These are phyloP conservation scores for Cryptosporidium parvum DNA, from an alignment of 169 alveolate genomes.

Conservation along the genomic window DNA sequence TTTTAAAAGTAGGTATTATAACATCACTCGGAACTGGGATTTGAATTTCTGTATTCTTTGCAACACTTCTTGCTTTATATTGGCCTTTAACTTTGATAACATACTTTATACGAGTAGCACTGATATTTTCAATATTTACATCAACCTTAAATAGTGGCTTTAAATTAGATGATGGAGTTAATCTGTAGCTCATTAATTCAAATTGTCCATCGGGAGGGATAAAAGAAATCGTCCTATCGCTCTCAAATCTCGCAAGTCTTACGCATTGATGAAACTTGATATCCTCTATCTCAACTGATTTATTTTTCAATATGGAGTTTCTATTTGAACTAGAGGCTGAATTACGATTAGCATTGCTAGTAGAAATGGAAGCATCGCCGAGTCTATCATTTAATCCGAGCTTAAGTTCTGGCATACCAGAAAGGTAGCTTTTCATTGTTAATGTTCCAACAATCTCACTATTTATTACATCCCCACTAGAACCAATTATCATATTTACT, in stretches of 20 bases:
- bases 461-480: slow-evolving; percentile 89
- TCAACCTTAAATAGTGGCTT: slow-evolving; percentile 98
- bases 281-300: slow-evolving; percentile 98
- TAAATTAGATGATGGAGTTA: slow-evolving; percentile 87
- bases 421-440: slow-evolving; percentile 94
- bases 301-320: slow-evolving; percentile 77
- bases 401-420: slow-evolving; percentile 99
- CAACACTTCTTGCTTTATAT: slow-evolving; percentile 93
- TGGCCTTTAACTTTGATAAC: slow-evolving; percentile 92
- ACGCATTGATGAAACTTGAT: slow-evolving; percentile 99
- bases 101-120: slow-evolving; percentile 93
- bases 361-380: slow-evolving; percentile 78
- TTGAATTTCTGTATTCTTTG: slow-evolving; percentile 96
- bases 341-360: slow-evolving; percentile 76
- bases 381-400: slow-evolving; percentile 96
- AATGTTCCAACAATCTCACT: slow-evolving; percentile 97
- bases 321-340: slow-evolving; percentile 14
- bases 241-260: slow-evolving; percentile 93
- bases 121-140: slow-evolving; percentile 90
- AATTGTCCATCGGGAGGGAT: slow-evolving; percentile 99
- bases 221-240: slow-evolving; percentile 97
- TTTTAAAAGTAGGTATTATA: slow-evolving; percentile 85
- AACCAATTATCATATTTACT: slow-evolving; percentile 90
- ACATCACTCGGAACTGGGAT: slow-evolving; percentile 99
- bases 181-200: slow-evolving; percentile 97